Percentiles rank a stretch among this genome's conserved stretches.
Evolutionary conservation across 768 basidiomycete species (phyloP).

Genomic region (Naganishia randhawae): DNA sequence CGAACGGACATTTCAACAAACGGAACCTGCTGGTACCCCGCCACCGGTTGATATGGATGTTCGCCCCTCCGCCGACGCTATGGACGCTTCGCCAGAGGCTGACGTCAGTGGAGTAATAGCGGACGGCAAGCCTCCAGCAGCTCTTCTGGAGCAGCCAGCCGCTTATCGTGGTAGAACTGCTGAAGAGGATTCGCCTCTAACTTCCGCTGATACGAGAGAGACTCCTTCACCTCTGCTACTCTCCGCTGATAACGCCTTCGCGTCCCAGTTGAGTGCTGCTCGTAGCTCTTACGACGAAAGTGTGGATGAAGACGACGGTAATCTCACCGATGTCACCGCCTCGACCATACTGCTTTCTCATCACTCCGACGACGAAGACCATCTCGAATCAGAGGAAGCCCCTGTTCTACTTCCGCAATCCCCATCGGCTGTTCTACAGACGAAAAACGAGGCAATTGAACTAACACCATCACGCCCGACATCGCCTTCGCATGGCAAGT

Average conservation of each 20-base stretch:
- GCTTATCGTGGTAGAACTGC: not conserved
- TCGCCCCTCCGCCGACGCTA: not conserved
- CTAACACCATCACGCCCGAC: not conserved
- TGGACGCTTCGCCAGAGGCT: not conserved
- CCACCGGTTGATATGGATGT: not conserved
- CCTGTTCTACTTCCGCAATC: not conserved
- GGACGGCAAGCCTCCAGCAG: not conserved
- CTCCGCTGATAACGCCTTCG: not conserved
- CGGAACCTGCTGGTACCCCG: not conserved
- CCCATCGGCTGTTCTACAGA: not conserved
- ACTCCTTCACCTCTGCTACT: conserved; percentile 19
- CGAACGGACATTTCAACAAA: not conserved
- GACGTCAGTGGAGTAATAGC: no score
- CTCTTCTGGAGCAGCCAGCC: not conserved
- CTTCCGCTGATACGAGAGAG: conserved; percentile 3
- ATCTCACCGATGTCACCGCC: conserved; percentile 21
- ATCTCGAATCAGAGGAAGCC: not conserved
- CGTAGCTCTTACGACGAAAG: not conserved
- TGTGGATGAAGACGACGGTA: conserved; percentile 10
- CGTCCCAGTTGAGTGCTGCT: not conserved
- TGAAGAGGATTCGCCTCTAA: conserved; percentile 14
- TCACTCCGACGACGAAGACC: conserved; percentile 15
- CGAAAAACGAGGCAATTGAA: not conserved
- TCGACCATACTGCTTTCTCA: conserved; percentile 22
- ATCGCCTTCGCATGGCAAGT: not conserved